A percentile compares a stretch with the other conserved stretches of the same genome.
phyloP scores from a whole-genome alignment of 345 rosid genomes.

The Sisymbrium irio region DNA sequence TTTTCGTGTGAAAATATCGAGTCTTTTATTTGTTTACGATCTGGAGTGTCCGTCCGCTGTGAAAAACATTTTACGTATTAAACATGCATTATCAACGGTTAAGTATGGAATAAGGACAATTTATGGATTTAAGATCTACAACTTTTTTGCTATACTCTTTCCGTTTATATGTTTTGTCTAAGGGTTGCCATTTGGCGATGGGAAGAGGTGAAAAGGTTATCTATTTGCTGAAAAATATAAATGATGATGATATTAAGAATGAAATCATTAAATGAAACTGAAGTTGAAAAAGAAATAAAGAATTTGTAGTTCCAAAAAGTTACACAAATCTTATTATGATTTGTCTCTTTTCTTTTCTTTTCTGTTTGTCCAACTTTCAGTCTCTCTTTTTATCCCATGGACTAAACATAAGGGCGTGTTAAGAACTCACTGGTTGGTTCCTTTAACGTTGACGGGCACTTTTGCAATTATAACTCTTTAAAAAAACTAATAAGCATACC shows the following conservation, averaged over 20 bases:
- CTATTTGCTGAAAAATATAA: neutral
- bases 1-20: neutral
- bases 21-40: neutral
- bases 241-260: neutral
- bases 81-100: neutral
- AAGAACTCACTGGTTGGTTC: conserved; percentile 14
- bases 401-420: conserved; percentile 14
- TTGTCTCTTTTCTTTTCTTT: neutral
- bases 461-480: conserved; percentile 16
- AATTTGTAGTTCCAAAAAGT: neutral
- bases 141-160: neutral
- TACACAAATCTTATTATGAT: neutral
- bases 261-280: conserved; percentile 14
- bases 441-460: conserved; percentile 24
- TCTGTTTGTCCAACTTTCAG: neutral
- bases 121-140: neutral
- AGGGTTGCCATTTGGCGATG: neutral
- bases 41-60: neutral
- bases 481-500: neutral
- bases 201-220: neutral
- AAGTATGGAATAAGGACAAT: neutral
- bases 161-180: neutral
- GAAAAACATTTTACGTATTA: neutral
- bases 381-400: conserved; percentile 2
- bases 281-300: neutral